These are phyloP conservation scores for Pseudonitzschia multistriata DNA, from an alignment of 108 stramenopile species.

Conservation along the genomic window DNA sequence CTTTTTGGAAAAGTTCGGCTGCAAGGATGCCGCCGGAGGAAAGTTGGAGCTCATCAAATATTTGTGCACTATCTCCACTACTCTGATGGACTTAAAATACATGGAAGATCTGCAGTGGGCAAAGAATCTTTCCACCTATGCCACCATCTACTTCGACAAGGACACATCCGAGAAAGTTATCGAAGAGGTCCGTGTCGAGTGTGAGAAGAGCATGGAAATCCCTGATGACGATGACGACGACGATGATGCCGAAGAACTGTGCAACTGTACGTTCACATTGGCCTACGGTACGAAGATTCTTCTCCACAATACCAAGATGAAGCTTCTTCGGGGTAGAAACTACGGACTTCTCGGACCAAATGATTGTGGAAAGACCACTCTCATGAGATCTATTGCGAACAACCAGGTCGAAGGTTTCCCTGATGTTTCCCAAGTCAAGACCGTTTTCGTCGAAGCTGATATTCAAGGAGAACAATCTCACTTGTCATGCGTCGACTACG, in stretches of 20 bases:
- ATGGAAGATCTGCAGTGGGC: slow-evolving; percentile 93
- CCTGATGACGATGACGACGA: slow-evolving; percentile 94
- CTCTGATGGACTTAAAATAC: slow-evolving; percentile 87
- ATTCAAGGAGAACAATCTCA: slow-evolving; percentile 98
- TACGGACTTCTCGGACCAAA: slow-evolving; percentile 98
- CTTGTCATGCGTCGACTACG: slow-evolving; percentile 96
- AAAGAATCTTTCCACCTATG: slow-evolving; percentile 64
- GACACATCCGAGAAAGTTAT: slow-evolving; percentile 61
- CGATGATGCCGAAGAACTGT: slow-evolving; percentile 97
- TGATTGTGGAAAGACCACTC: slow-evolving; percentile 98
- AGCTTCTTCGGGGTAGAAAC: slow-evolving; percentile 93
- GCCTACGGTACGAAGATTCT: slow-evolving; percentile 99
- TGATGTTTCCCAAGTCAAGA: slow-evolving; percentile 90
- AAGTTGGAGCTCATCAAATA: slow-evolving; percentile 58
- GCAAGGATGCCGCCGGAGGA: slow-evolving; percentile 48
- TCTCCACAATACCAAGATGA: slow-evolving; percentile 99
- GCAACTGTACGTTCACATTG: slow-evolving; percentile 99
- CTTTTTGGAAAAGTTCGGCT: slow-evolving; percentile 65
- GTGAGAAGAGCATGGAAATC: slow-evolving; percentile 84
- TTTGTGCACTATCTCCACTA: slow-evolving; percentile 73
- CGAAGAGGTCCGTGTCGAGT: slow-evolving; percentile 82
- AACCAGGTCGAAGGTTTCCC: slow-evolving; percentile 99
- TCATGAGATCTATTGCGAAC: slow-evolving; percentile 99
- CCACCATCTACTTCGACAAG: slow-evolving; percentile 62
- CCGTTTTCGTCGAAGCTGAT: slow-evolving; percentile 99